A percentile compares a stretch with the other conserved stretches of the same genome.
Conservation (phyloP, 1,284 basidiomycete genomes). For the Psilocybe mexicana region DNA sequence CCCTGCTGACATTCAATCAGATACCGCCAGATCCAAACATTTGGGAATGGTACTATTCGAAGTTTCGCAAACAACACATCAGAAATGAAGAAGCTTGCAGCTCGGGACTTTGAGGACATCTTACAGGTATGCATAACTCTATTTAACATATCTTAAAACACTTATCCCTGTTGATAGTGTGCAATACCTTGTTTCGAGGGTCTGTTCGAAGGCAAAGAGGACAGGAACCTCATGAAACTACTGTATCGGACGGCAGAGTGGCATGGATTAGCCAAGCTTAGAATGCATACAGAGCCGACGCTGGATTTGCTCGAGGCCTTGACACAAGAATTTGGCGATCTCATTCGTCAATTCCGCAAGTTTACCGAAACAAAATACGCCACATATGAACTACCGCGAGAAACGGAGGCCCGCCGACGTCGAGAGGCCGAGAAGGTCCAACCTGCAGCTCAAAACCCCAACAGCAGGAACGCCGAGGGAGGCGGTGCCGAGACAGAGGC, state of each 20-base stretch:
- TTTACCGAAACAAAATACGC: conserved; percentile 20
- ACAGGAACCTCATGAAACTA: conserved; percentile 28
- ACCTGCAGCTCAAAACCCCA: too few relatives aligned
- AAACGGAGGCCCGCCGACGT: conserved; percentile 25
- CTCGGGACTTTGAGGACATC: conserved; percentile 35
- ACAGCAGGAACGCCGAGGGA: too few relatives aligned
- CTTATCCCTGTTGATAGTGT: conserved; percentile 32
- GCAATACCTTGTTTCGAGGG: conserved; percentile 38
- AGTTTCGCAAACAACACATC: conserved; percentile 31
- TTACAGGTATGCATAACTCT: conserved; percentile 38
- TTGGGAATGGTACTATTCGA: conserved; percentile 34
- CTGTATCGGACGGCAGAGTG: conserved; percentile 29
- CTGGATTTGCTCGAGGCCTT: conserved; percentile 22
- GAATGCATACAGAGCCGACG: conserved; percentile 33
- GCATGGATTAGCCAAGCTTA: conserved; percentile 39
- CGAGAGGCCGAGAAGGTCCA: conserved; percentile 4
- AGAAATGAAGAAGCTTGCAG: conserved; percentile 34
- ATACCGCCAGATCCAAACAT: conserved; percentile 30
- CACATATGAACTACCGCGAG: conserved; percentile 30
- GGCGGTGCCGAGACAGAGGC: too few relatives aligned
- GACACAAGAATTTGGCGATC: conserved; percentile 25
- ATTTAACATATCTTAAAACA: conserved; percentile 28
- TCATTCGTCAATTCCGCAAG: conserved; percentile 28
- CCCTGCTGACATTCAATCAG: conserved; percentile 25
- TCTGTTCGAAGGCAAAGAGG: conserved; percentile 30